phyloP scores from a whole-genome alignment of 164 flowering plant genomes.

The Protea cynaroides region DNA sequence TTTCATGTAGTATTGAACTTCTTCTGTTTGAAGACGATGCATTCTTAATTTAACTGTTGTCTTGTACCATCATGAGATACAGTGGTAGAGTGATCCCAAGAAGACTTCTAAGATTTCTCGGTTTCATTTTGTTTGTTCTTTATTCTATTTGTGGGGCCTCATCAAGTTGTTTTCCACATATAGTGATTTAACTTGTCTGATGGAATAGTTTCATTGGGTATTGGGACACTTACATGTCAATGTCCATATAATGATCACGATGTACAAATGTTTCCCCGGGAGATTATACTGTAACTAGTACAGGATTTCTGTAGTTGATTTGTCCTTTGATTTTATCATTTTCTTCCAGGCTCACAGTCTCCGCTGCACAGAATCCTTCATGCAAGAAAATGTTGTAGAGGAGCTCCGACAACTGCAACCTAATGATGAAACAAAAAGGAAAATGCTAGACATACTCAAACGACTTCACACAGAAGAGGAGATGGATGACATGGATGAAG shows the following conservation, averaged over 20 bases:
- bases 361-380: conserved; percentile 89
- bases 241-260: no score
- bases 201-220: no score
- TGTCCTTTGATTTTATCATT: background rate
- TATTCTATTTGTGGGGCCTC: background rate
- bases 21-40: no score
- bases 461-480: conserved; percentile 72
- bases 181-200: no score
- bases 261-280: no score
- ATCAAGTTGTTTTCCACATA: background rate
- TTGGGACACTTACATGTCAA: no score
- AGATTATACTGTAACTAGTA: no score
- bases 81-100: no score
- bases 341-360: conserved; percentile 57
- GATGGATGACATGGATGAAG: conserved; percentile 46
- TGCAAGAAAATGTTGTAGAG: conserved; percentile 86
- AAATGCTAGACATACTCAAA: conserved; percentile 78
- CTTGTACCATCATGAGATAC: no score
- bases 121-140: background rate
- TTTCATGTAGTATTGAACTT: no score
- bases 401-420: conserved; percentile 64
- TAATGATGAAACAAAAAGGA: conserved; percentile 61
- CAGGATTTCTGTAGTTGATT: background rate
- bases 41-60: no score
- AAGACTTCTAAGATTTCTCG: background rate